phyloP scores from a whole-genome alignment of 179 eudicot genomes.

The Amaranthus tricolor region DNA sequence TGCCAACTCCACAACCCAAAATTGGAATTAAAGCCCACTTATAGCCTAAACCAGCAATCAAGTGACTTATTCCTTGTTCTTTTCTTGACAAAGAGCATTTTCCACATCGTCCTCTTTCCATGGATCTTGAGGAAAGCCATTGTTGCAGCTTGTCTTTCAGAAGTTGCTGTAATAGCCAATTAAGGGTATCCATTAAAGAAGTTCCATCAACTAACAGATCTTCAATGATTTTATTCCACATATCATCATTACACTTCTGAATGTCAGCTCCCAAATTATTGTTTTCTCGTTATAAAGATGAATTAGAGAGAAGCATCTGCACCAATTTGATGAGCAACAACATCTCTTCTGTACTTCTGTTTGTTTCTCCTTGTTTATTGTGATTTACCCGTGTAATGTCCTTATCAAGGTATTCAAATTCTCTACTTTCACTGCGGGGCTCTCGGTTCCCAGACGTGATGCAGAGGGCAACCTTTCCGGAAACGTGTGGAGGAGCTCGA shows the following conservation, averaged over 20 bases:
- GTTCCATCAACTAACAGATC: slow-evolving; percentile 52
- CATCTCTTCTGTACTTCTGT: slow-evolving; percentile 61
- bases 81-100: slow-evolving; percentile 66
- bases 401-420: slow-evolving; percentile 71
- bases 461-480: slow-evolving; percentile 74
- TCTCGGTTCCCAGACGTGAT: slow-evolving; percentile 74
- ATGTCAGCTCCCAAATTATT: slow-evolving; percentile 38
- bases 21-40: slow-evolving; percentile 86
- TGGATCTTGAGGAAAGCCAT: slow-evolving; percentile 59
- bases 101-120: slow-evolving; percentile 20
- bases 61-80: slow-evolving; percentile 89
- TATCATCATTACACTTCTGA: slow-evolving; percentile 44
- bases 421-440: slow-evolving; percentile 86
- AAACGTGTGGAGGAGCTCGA: slow-evolving; percentile 65
- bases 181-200: slow-evolving; percentile 47
- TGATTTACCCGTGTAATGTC: slow-evolving; percentile 27
- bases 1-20: slow-evolving; percentile 62
- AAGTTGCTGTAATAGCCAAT: slow-evolving; percentile 82
- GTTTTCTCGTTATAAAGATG: slow-evolving; percentile 36
- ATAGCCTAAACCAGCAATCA: slow-evolving; percentile 87
- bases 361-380: slow-evolving; percentile 38
- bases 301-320: slow-evolving; percentile 56
- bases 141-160: slow-evolving; percentile 70
- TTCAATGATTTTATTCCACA: slow-evolving; percentile 61
- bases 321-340: slow-evolving; percentile 71